Conservation (phyloP, 345 rosid genomes). For the Citrus sp. region DNA sequence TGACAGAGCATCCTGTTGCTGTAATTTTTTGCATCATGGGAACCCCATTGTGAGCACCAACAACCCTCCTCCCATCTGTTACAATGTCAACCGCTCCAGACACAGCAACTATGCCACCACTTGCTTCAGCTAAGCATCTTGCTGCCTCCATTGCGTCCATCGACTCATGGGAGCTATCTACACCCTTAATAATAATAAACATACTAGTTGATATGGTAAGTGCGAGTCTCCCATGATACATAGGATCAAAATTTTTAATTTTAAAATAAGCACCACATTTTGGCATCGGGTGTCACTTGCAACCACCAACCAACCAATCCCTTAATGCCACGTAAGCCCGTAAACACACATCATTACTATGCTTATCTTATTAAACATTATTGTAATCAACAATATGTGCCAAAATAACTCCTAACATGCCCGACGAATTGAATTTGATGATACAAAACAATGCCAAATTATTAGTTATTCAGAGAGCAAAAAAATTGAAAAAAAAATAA, state of each 20-base stretch:
- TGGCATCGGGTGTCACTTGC: too few species aligned
- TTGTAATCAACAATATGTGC: not conserved
- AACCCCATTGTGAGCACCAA: constrained; percentile 73
- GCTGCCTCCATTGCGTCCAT: constrained; percentile 82
- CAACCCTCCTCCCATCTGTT: constrained; percentile 61
- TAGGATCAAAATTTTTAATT: not conserved
- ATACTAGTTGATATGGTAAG: not conserved
- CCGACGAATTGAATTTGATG: not conserved
- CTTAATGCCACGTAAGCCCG: too few species aligned
- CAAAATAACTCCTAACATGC: not conserved
- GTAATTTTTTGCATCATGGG: constrained; percentile 87
- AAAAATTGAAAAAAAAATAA: not conserved
- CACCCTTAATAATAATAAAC: constrained; percentile 43
- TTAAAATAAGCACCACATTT: not conserved
- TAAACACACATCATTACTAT: too few species aligned
- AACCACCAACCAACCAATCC: too few species aligned
- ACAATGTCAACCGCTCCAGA: constrained; percentile 77
- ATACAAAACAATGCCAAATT: too few species aligned
- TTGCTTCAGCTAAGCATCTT: constrained; percentile 57
- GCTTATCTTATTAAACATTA: too few species aligned
- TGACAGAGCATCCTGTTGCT: constrained; percentile 77
- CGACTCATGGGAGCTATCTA: constrained; percentile 76
- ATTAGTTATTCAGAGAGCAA: too few species aligned
- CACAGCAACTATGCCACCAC: constrained; percentile 67
- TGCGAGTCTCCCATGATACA: not conserved